phyloP scores from a whole-genome alignment of 1,139 yeast species.

The Sugiyamaella japonica region DNA sequence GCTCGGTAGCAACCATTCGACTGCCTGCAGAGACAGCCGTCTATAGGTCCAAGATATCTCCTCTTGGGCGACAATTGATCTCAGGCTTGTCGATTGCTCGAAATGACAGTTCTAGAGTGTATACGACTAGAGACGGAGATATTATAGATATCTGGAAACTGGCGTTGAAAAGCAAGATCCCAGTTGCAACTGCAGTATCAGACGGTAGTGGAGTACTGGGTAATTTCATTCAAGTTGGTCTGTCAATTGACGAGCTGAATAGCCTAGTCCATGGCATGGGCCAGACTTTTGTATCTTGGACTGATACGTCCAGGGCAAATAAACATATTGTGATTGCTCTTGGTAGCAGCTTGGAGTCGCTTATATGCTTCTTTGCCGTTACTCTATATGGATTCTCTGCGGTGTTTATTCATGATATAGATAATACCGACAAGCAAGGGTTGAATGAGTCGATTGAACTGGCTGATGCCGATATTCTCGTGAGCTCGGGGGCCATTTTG shows the following conservation, averaged over 20 bases:
- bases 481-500: conserved; percentile 14
- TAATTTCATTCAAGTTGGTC: conserved; percentile 8
- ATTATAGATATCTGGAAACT: conserved; percentile 57
- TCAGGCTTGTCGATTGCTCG: conserved; percentile 57
- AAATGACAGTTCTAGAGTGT: conserved; percentile 1
- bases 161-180: conserved; percentile 15
- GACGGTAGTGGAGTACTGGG: conserved; percentile 10
- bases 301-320: not conserved
- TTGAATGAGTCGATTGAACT: conserved; percentile 8
- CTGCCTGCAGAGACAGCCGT: conserved; percentile 58
- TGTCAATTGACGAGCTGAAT: conserved; percentile 18
- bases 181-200: conserved; percentile 12
- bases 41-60: conserved; percentile 59
- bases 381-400: conserved; percentile 16
- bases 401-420: conserved; percentile 12
- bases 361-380: conserved; percentile 23
- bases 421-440: conserved; percentile 13
- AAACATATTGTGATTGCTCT: conserved; percentile 29
- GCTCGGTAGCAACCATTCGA: conserved; percentile 55
- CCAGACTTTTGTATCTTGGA: conserved; percentile 6
- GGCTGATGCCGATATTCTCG: conserved; percentile 13
- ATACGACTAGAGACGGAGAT: conserved; percentile 52
- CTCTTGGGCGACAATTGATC: conserved; percentile 39
- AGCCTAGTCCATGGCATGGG: conserved; percentile 24
- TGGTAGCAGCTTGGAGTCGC: conserved; percentile 31